Evolutionary conservation across 2,329 filamentous ascomycete genomes (phyloP), one percentile per base, ranked within the genome.

Genomic region (Zasmidium cellare): DNA sequence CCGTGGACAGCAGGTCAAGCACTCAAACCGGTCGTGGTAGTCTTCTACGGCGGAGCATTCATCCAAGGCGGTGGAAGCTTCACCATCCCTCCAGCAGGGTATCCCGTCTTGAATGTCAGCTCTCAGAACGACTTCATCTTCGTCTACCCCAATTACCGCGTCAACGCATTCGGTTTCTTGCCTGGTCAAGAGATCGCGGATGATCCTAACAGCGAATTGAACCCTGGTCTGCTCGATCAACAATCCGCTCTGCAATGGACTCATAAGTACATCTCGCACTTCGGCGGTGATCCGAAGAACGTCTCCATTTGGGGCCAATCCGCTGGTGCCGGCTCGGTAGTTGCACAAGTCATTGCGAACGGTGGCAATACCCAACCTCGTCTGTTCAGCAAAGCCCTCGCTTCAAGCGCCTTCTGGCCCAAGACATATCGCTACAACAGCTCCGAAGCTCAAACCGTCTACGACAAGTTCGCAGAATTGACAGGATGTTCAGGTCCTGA

Each of bases 31-130:
- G 84, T 87, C 0, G 77, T 87, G 0, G 79, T 87, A 2, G 79
- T 80, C 2, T 86, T 85, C 67, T 85, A 84, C 66, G 85, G 85
- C 53, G 85, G 85, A 12, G 85, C 77, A 1, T 87, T 84, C 72
- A 82, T 87, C 51, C 74, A 83, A 67, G 85, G 84, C 7, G 77
- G 76, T 25, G 84, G 82, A 0, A 78, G 74, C 38, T 84, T 86
- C 65, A 71, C 68, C 6, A 75, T 86, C 7, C 84, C 84, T 3
- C 84, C 85, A 2, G 72, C 79, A 0, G 82, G 77, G 1, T 87
- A 82, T 64, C 85, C 84, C 0, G 76, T 85, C 3, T 74, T 87
- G 2, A 85, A 86, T 62, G 81, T 80, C 2, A 82, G 79, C 23
- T 62, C 67, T 1, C 58, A 69, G 3, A 82, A 82, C 57, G 81